A percentile compares a stretch with the other conserved stretches of the same genome.
phyloP scores from a whole-genome alignment of 1,284 basidiomycete genomes.

The Neonothopanus nambi region DNA sequence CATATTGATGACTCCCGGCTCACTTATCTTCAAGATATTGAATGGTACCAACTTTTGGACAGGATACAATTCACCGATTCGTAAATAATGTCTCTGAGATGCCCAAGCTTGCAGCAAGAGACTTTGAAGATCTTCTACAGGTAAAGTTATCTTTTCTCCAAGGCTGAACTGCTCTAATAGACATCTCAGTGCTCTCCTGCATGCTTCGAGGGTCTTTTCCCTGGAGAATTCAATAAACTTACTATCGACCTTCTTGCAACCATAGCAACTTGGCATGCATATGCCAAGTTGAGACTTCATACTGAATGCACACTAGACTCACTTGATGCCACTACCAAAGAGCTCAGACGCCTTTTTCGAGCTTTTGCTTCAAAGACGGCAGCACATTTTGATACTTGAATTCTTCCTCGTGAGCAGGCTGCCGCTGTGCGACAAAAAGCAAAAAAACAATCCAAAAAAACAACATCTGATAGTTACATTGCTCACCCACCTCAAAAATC shows the following conservation, averaged over 20 bases:
- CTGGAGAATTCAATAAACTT: too few species aligned
- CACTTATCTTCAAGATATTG: not conserved
- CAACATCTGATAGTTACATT: not conserved
- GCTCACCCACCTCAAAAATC: not conserved
- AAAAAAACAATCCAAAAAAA: not conserved
- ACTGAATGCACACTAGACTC: constrained; percentile 1
- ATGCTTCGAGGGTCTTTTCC: not conserved
- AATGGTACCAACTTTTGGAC: constrained; percentile 18
- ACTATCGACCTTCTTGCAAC: not conserved
- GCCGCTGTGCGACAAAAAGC: not conserved
- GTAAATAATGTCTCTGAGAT: constrained; percentile 21
- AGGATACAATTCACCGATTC: constrained; percentile 22
- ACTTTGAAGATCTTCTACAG: constrained; percentile 30
- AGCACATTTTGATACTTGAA: constrained; percentile 3
- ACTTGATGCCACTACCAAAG: constrained; percentile 4
- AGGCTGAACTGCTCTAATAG: not conserved
- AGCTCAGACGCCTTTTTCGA: constrained; percentile 5
- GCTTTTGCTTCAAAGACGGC: constrained; percentile 7
- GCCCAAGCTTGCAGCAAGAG: constrained; percentile 23
- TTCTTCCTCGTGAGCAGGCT: constrained; percentile 2
- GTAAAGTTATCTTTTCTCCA: constrained; percentile 7
- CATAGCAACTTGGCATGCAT: constrained; percentile 13
- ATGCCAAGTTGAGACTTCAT: constrained; percentile 26
- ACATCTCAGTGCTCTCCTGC: not conserved
- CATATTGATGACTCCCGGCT: not conserved